Evolutionary conservation across 164 flowering plant species (phyloP), one percentile per base, ranked within the genome.

Genomic region (Vitis cinerea): DNA sequence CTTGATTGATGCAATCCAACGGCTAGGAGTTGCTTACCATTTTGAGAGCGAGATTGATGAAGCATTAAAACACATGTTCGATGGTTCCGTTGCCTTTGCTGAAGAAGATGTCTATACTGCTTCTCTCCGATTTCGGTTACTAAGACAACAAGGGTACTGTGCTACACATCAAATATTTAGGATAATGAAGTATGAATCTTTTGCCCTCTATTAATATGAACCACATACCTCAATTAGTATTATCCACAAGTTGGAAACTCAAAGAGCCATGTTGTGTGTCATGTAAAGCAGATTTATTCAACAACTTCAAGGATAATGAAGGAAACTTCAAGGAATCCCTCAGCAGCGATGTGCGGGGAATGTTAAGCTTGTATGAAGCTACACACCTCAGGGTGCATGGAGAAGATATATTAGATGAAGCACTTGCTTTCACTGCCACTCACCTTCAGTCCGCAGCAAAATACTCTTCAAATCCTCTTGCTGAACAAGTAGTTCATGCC

Each of bases 281-380:
- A 14, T 27, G 51, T 61, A 15, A 55, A 16, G 27, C 65, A 86
- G 89, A 80, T 55, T 71, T 75, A 3, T 86, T 86, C 51, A 68
- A 64, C 15, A 82, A 77, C 66, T 86, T 81, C 79, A 82, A 64
- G 66, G 78, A 84, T 64, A 58, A 70, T 0, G 23, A 78, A 2
- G 85, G 89, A 3, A 67, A 56, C 4, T 86, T 89, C 56, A 72
- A 71, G 30, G 82, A 68, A 63, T 51, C 73, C 2, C 58, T 81
- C 5, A 27, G 13, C 0, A 50, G 15, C 1, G 83, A 88, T 70
- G 72, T 63, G 0, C 31, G 19, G 63, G 85, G 88, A 8, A 15
- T 88, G 78, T 50, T 88, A n/a, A 72, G 83, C 63, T 73, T 89
- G 65, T 86, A 84, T 52, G 90, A 89, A 62, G 88, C 91, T 1